These are phyloP conservation scores for Vicia sativa DNA, from an alignment of 306 rosid species.

Conservation along the genomic window DNA sequence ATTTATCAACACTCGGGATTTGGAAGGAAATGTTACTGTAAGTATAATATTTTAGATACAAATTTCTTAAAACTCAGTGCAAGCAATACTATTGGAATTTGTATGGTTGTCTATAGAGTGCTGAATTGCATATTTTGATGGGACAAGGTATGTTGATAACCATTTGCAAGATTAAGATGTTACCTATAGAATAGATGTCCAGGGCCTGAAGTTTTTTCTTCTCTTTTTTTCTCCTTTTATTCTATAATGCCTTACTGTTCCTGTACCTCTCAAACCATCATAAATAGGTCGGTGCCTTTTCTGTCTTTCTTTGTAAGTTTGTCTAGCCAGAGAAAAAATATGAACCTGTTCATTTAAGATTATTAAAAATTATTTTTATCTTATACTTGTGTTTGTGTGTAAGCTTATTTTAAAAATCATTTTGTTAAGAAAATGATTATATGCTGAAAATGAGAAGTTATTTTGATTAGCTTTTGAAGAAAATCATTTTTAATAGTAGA, in stretches of 20 bases:
- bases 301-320: not conserved
- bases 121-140: slow-evolving; percentile 29
- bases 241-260: slow-evolving; percentile 8
- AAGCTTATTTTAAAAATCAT: no score
- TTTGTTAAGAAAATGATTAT: no score
- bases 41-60: slow-evolving; percentile 45
- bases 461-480: no score
- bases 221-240: slow-evolving; percentile 5
- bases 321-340: slow-evolving; percentile 4
- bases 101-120: slow-evolving; percentile 6
- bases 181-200: slow-evolving; percentile 14
- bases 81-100: slow-evolving; percentile 33
- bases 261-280: slow-evolving; percentile 9
- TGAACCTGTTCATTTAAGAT: no score
- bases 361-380: no score
- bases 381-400: no score
- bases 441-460: no score
- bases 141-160: slow-evolving; percentile 1
- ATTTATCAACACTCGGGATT: slow-evolving; percentile 69
- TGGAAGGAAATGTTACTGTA: slow-evolving; percentile 87
- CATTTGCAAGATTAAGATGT: slow-evolving; percentile 17
- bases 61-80: slow-evolving; percentile 21
- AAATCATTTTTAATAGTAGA: no score
- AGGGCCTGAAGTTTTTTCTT: slow-evolving; percentile 11
- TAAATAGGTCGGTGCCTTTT: not conserved